Evolutionary conservation across 305 asterid genomes (phyloP).

Genomic region (Andrographis paniculata): DNA sequence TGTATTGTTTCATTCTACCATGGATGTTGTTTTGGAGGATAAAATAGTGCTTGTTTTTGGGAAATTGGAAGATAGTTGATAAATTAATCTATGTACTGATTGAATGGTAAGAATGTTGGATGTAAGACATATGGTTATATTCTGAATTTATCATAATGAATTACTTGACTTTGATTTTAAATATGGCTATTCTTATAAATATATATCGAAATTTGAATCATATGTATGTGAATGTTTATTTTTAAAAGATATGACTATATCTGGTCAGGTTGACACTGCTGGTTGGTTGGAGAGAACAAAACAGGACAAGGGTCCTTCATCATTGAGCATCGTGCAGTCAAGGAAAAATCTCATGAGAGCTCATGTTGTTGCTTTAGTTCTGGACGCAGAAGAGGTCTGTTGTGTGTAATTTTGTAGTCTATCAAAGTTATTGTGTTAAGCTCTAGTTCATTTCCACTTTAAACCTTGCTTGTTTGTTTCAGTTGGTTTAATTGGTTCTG

Average conservation of each 20-base stretch:
- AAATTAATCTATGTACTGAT: too few species aligned
- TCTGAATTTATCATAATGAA: too few species aligned
- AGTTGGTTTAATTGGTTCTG: constrained; percentile 2
- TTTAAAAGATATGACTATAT: constrained; percentile 13
- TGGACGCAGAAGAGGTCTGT: constrained; percentile 91
- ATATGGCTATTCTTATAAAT: too few species aligned
- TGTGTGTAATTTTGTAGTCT: constrained; percentile 8
- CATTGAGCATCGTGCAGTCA: constrained; percentile 87
- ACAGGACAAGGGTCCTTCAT: constrained; percentile 89
- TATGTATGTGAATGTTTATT: constrained; percentile 1
- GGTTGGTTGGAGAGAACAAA: constrained; percentile 97
- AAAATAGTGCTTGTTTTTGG: too few species aligned
- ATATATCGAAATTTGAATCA: too few species aligned
- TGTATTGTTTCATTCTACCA: too few species aligned
- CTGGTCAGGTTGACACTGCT: constrained; percentile 86
- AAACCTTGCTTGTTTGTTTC: constrained; percentile 2
- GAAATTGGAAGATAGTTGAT: too few species aligned
- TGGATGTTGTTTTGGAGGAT: too few species aligned
- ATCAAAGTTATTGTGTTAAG: background rate
- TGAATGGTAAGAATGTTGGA: too few species aligned
- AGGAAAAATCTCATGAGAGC: constrained; percentile 98
- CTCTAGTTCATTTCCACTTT: constrained; percentile 2
- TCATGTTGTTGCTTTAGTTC: constrained; percentile 84
- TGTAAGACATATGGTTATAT: too few species aligned
- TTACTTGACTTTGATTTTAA: too few species aligned